These are phyloP conservation scores for Ogataea ganodermae DNA, from an alignment of 805 yeast genomes.

Conservation along the genomic window DNA sequence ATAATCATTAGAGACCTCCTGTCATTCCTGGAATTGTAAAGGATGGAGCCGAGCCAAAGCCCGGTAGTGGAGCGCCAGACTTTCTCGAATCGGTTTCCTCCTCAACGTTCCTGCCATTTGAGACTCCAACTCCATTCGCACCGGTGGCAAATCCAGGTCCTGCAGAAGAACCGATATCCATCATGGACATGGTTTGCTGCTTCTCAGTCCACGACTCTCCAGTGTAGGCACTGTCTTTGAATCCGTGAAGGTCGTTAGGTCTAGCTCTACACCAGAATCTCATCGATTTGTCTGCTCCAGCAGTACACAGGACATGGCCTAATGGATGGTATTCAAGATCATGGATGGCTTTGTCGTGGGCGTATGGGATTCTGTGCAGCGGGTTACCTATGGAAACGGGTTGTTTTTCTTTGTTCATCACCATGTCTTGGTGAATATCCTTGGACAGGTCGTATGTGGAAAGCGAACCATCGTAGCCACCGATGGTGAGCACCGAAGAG, in stretches of 20 bases:
- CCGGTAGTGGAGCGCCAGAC: slow-evolving; percentile 13
- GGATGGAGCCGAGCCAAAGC: slow-evolving; percentile 21
- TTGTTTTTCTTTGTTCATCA: slow-evolving; percentile 17
- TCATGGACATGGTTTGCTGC: slow-evolving; percentile 23
- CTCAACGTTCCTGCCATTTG: not conserved
- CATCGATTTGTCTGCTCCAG: slow-evolving; percentile 90
- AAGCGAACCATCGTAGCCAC: slow-evolving; percentile 87
- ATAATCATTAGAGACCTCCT: slow-evolving; percentile 5
- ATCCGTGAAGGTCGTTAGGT: slow-evolving; percentile 84
- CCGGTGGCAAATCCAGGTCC: slow-evolving; percentile 3
- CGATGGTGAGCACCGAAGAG: slow-evolving; percentile 74
- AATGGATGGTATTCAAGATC: slow-evolving; percentile 89
- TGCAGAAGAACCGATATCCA: slow-evolving; percentile 7
- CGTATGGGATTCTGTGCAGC: slow-evolving; percentile 73
- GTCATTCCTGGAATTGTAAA: slow-evolving; percentile 21
- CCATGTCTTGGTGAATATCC: slow-evolving; percentile 41
- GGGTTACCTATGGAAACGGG: slow-evolving; percentile 30
- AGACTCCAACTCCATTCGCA: not conserved
- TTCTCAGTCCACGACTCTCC: slow-evolving; percentile 34
- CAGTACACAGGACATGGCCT: slow-evolving; percentile 89
- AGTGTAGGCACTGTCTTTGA: slow-evolving; percentile 79
- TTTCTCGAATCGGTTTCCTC: not conserved
- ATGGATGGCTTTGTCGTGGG: slow-evolving; percentile 92
- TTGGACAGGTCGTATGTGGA: slow-evolving; percentile 70
- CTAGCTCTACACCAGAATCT: slow-evolving; percentile 93